Conservation (phyloP, 805 yeast species). For the Metschnikowia drakensbergensis region DNA sequence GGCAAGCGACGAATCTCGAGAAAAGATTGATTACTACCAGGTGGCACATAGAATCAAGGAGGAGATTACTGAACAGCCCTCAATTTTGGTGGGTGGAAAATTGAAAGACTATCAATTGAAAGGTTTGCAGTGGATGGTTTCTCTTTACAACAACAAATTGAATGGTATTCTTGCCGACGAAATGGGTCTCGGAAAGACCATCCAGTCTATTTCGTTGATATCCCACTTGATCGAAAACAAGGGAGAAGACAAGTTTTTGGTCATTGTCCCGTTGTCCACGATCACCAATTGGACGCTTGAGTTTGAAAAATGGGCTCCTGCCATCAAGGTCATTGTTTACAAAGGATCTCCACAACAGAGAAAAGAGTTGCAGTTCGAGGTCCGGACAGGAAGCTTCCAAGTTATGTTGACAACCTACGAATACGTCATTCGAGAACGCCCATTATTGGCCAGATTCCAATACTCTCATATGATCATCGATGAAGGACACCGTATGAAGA, state of each 20-base stretch:
- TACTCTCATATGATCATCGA: conserved; percentile 89
- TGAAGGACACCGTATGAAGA: conserved; percentile 89
- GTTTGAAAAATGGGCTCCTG: conserved; percentile 88
- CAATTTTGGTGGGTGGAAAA: conserved; percentile 69
- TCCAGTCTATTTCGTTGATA: conserved; percentile 73
- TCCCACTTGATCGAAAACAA: conserved; percentile 68
- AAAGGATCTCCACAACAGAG: conserved; percentile 77
- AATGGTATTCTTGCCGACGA: conserved; percentile 66
- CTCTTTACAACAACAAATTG: conserved; percentile 55
- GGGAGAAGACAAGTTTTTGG: conserved; percentile 67
- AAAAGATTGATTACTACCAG: conserved; percentile 72
- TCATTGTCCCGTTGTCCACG: conserved; percentile 80
- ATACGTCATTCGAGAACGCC: conserved; percentile 74
- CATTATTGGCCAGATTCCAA: conserved; percentile 60
- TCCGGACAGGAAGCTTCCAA: conserved; percentile 67
- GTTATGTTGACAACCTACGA: conserved; percentile 79
- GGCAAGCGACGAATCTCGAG: conserved; percentile 50
- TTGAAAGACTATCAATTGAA: conserved; percentile 72
- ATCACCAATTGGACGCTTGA: conserved; percentile 83
- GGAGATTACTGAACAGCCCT: conserved; percentile 61
- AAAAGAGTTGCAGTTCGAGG: conserved; percentile 58
- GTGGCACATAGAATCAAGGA: conserved; percentile 78
- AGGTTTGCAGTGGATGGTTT: conserved; percentile 67
- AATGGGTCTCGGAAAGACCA: conserved; percentile 67
- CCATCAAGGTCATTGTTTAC: conserved; percentile 63